Evolutionary conservation across 1,139 yeast species (phyloP).

Genomic region (Zygosaccharomyces sapae): DNA sequence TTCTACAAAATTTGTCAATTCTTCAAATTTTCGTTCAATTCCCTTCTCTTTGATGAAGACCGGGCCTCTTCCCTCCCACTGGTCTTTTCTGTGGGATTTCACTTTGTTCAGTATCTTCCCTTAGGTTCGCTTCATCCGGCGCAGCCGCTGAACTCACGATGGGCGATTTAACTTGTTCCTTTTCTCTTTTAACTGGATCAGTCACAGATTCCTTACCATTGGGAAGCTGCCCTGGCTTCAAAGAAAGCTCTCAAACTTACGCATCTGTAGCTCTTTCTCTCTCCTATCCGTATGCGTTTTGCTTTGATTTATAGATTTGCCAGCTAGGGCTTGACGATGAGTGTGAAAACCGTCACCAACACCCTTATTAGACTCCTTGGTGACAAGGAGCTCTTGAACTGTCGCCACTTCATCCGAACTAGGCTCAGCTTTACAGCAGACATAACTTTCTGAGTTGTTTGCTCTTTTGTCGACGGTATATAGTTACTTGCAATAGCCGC

Average conservation of each 20-base stretch:
- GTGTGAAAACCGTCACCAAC: background rate
- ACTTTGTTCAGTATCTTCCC: background rate
- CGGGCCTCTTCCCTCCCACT: background rate
- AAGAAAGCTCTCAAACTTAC: conserved; percentile 14
- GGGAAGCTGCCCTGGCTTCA: conserved; percentile 3
- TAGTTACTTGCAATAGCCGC: conserved; percentile 2
- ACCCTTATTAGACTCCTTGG: background rate
- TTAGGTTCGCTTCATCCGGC: background rate
- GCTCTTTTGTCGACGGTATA: background rate
- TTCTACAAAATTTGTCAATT: conserved; percentile 1
- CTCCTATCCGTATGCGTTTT: conserved; percentile 5
- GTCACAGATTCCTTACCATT: background rate
- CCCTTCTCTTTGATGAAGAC: background rate
- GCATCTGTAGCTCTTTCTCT: conserved; percentile 9
- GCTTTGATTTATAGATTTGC: conserved; percentile 10
- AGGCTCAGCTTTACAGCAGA: conserved; percentile 14
- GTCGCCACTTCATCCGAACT: background rate
- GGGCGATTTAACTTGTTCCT: background rate
- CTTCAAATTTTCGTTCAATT: conserved; percentile 7
- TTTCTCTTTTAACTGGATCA: background rate
- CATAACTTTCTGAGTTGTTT: conserved; percentile 4
- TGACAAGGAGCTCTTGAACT: background rate
- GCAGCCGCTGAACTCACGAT: background rate
- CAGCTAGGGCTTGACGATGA: conserved; percentile 17
- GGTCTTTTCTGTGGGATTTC: background rate